phyloP scores from a whole-genome alignment of 163 green algal species.

The Dunaliella salina region DNA sequence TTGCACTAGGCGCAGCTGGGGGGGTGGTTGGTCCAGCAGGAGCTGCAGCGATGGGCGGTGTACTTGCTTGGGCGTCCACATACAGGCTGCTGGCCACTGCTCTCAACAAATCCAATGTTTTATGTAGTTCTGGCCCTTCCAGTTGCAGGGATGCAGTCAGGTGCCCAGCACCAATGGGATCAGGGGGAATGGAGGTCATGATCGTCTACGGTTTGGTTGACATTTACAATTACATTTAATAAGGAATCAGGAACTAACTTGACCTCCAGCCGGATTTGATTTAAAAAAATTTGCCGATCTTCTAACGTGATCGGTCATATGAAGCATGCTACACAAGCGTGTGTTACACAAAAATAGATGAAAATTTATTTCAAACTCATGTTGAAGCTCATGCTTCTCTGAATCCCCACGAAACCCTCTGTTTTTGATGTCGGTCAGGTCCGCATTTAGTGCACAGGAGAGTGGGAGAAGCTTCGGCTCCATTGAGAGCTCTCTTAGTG shows the following conservation, averaged over 20 bases:
- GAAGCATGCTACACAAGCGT: too few species aligned
- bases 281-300: too few species aligned
- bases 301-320: too few species aligned
- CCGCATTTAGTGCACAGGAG: neutral
- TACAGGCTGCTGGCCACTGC: neutral
- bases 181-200: neutral
- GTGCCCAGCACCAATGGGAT: neutral
- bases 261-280: too few species aligned
- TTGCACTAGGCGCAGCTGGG: neutral
- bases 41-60: neutral
- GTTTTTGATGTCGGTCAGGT: neutral
- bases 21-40: neutral
- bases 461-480: neutral
- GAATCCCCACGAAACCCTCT: too few species aligned
- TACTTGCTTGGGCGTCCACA: too few species aligned
- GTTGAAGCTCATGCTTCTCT: too few species aligned
- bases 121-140: neutral
- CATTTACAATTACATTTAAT: too few species aligned
- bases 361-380: too few species aligned
- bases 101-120: neutral
- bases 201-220: too few species aligned
- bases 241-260: too few species aligned
- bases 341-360: too few species aligned
- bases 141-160: neutral
- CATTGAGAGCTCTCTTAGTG: conserved; percentile 14